Evolutionary conservation across 2,329 filamentous ascomycete species (phyloP), one percentile per base, ranked within the genome.

Genomic region (Paecilomyces niveus): DNA sequence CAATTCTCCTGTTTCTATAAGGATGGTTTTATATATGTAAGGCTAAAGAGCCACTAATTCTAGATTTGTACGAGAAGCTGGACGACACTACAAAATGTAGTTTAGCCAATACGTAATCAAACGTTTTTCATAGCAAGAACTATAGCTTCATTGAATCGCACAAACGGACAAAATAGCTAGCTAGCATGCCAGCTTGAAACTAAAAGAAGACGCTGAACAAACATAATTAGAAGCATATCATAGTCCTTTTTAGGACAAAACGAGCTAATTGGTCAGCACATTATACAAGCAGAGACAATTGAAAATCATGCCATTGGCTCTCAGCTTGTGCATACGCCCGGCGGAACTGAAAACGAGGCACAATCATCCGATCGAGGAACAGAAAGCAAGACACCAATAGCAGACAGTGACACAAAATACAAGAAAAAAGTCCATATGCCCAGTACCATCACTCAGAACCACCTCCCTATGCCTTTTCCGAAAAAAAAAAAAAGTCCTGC

Each of bases 351-450:
- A 10, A 18, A 18, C 39, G 39, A 45, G 39, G 32, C 13, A 15
- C 32, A 33, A 33, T 33, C 32, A 13, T 15, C 32, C 32, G 8
- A 50, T 9, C n/a, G 8, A 52, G 21, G 7, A 52, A 29, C 3
- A 52, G 26, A n/a, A 52, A 52, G 5, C 50, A 24, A 52, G 21
- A n/a, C 61, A 54, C 61, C 49, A 35, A 53, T n/a, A 32, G 26
- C 29, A 53, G 35, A 26, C 15, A 9, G 3, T 7, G 24, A 61
- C 64, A 63, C 59, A 24, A 56, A 58, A 60, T 54, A 62, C 57
- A 61, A 62, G 61, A 57, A 61, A n/a, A 67, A 62, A 63, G 55
- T 61, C 57, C 55, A 60, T 62, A 63, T 63, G 50, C 50, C 24
- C 24, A 6, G 29, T 52, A 52, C 26, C 50, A 29, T 18, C 39